These are phyloP conservation scores for Trichoderma polysporum DNA, from an alignment of 2,329 filamentous ascomycete species.

Conservation along the genomic window DNA sequence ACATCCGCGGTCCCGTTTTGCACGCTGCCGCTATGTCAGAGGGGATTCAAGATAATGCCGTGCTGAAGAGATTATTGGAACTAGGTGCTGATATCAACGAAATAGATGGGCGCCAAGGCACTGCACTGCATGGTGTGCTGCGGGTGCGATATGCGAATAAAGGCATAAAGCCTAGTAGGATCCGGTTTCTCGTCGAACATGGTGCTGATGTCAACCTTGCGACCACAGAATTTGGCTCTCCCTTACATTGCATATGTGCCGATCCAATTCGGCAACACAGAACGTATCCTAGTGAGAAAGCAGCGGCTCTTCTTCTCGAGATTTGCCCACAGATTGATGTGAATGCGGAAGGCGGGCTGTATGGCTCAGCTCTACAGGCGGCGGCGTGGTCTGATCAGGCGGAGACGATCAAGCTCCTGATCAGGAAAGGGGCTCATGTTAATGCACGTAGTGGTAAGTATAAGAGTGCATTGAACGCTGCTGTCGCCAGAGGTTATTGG, in stretches of 20 bases:
- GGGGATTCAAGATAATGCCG: background rate
- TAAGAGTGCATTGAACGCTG: conserved; percentile 17
- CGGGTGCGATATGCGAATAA: background rate
- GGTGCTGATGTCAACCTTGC: conserved; percentile 8
- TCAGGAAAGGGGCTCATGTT: conserved; percentile 22
- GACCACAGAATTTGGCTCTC: background rate
- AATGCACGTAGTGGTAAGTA: conserved; percentile 12
- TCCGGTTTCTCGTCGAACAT: conserved; percentile 4
- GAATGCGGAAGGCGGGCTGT: conserved; percentile 19
- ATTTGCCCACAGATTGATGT: conserved; percentile 15
- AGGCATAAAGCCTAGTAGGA: background rate
- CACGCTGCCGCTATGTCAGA: background rate
- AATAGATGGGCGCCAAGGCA: background rate
- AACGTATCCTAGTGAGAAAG: background rate
- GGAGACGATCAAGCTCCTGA: background rate
- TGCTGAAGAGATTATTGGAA: background rate
- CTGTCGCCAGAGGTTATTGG: background rate
- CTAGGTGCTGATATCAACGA: background rate
- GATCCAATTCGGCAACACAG: background rate
- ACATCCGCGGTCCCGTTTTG: background rate
- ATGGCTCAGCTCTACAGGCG: conserved; percentile 23
- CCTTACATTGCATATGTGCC: conserved; percentile 20
- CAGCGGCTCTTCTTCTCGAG: background rate
- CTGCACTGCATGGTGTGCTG: background rate
- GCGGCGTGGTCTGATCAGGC: conserved; percentile 19